Evolutionary conservation across 23 red algal species (phyloP), one percentile per base, ranked within the genome.

Genomic region (Cyanidioschyzon merolae): DNA sequence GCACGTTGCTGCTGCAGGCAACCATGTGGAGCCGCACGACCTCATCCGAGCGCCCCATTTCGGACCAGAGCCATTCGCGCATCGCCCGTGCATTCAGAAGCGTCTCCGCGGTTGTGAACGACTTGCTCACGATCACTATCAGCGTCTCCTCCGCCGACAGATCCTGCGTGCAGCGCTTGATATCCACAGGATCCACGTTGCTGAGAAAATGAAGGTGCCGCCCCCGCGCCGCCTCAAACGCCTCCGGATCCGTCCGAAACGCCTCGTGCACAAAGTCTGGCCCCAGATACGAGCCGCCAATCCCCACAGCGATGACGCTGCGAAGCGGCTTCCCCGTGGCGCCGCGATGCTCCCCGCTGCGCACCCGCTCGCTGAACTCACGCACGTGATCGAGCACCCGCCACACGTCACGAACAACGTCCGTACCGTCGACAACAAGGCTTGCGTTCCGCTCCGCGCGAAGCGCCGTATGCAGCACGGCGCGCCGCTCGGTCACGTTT

Each of bases 221-320:
- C 0, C 88, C 92, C 40, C 31, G 37, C 37, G 80, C 68, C 0
- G 79, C 78, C 27, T 82, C 82, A 31, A 37, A 79, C 7, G 82
- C 82, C 15, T 54, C 75, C 27, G 81, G 81, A 59, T 84, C 81
- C 21, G 85, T 95, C 35, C 87, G 79, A 31, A 97, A 76, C 7
- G 93, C 93, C 59, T 90, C 88, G 76, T 88, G 86, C 76, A 86
- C 88, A 91, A 97, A 97, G 39, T 90, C 93, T 29, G 93, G 93
- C 32, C 93, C 93, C n/a, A 97, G 80, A 68, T 90, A 97, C 75
- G 83, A 88, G 63, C 93, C 93, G 26, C 93, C 93, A 45, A 97
- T 97, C 7, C 93, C 93, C 36, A 90, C 82, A 26, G 85, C 81
- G n/a, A 97, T 85, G 27, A 97, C 84, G 58, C 90, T 84, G 75